Conservation (phyloP, 257 asterid genomes). For the Przewalskia tangutica region DNA sequence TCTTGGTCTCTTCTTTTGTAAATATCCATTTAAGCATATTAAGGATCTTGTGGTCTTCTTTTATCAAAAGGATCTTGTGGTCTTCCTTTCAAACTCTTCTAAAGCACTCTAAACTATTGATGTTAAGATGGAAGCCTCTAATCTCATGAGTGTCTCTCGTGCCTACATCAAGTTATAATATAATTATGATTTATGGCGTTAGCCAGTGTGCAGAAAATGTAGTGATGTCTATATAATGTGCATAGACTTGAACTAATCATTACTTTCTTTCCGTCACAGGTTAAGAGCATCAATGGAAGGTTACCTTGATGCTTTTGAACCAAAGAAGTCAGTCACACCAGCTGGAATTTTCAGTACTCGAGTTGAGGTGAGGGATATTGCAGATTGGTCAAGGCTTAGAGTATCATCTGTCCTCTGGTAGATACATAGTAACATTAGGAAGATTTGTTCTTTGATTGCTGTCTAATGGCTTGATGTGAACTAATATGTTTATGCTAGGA, state of each 20-base stretch:
- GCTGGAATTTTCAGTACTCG: slow-evolving; percentile 66
- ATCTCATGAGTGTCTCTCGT: neutral
- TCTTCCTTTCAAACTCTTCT: neutral
- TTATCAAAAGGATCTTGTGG: neutral
- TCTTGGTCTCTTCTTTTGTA: neutral
- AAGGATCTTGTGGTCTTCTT: neutral
- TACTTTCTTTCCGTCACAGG: slow-evolving; percentile 34
- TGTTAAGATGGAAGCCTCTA: neutral
- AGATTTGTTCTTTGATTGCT: neutral
- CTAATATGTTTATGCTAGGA: neutral
- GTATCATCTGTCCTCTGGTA: neutral
- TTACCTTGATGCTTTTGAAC: slow-evolving; percentile 73
- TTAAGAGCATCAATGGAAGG: slow-evolving; percentile 84
- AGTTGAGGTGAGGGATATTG: slow-evolving; percentile 53
- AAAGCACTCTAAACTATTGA: neutral
- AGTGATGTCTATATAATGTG: neutral
- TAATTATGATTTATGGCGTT: neutral
- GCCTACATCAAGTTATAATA: neutral
- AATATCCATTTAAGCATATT: too few relatives aligned
- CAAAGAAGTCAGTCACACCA: slow-evolving; percentile 56
- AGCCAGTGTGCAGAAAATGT: neutral
- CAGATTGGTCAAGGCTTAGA: neutral
- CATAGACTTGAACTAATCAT: slow-evolving; percentile 1
- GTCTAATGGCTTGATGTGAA: neutral
- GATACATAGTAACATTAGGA: neutral